Conservation (phyloP, 2,329 filamentous ascomycete species). For the Penicillium sp. region DNA sequence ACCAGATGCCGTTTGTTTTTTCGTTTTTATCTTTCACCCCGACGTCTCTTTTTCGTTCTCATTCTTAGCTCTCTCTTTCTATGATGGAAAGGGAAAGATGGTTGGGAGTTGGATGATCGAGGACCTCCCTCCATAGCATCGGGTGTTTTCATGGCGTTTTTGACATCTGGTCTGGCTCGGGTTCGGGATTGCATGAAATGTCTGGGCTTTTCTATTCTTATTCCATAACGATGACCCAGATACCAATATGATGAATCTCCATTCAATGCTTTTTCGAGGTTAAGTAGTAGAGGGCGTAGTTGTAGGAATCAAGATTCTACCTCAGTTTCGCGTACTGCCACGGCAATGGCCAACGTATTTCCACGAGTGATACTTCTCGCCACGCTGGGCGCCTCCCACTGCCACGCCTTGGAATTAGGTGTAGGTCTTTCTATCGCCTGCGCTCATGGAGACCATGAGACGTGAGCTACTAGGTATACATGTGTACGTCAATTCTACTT, state of each 20-base stretch:
- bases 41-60: neutral
- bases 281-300: neutral
- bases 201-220: neutral
- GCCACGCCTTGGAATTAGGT: no score
- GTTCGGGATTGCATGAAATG: constrained; percentile 12
- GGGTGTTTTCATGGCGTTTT: constrained; percentile 8
- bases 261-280: neutral
- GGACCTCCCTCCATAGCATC: constrained; percentile 6
- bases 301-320: neutral
- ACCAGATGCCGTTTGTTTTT: neutral
- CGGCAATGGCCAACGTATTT: no score
- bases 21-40: neutral
- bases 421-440: no score
- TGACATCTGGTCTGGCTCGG: constrained; percentile 9
- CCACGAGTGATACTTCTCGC: no score
- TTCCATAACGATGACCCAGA: constrained; percentile 9
- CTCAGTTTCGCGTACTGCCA: no score
- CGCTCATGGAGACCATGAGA: no score
- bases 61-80: neutral
- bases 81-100: neutral
- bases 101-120: neutral
- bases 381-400: no score
- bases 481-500: no score
- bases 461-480: no score
- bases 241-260: constrained; percentile 16